A percentile compares a stretch with the other conserved stretches of the same genome.
Evolutionary conservation across 768 basidiomycete genomes (phyloP).

Genomic region (Chiua virens): DNA sequence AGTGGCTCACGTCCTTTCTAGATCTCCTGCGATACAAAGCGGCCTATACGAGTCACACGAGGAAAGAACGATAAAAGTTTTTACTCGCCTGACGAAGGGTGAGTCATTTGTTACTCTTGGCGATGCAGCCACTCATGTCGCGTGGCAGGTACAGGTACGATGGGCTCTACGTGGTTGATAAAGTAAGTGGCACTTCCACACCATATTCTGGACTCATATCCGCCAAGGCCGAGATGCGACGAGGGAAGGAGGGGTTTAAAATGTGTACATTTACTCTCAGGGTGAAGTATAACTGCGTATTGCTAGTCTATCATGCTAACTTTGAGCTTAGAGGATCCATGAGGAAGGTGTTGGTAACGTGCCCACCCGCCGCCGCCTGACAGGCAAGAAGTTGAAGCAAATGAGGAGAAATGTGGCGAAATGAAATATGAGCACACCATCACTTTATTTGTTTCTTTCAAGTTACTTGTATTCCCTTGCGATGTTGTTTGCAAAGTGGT

Average conservation of each 20-base stretch:
- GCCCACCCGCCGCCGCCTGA: constrained; percentile 26
- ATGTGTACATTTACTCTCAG: constrained; percentile 33
- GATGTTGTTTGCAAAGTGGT: too few species aligned
- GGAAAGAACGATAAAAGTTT: constrained; percentile 19
- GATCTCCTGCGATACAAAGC: constrained; percentile 29
- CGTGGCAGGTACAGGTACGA: constrained; percentile 31
- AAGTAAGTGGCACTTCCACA: constrained; percentile 11
- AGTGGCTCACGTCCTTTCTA: constrained; percentile 9
- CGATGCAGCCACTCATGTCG: not conserved
- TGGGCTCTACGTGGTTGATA: constrained; percentile 30
- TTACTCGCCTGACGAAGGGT: constrained; percentile 27
- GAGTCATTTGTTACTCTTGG: not conserved
- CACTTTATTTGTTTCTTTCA: too few species aligned
- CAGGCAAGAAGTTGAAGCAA: not conserved
- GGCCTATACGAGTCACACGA: constrained; percentile 40
- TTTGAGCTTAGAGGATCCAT: constrained; percentile 19
- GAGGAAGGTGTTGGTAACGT: constrained; percentile 21
- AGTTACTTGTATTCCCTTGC: too few species aligned
- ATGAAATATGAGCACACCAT: too few species aligned
- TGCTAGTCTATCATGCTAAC: not conserved
- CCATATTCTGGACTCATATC: constrained; percentile 3
- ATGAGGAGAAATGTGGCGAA: constrained; percentile 2
- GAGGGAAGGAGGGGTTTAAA: constrained; percentile 18
- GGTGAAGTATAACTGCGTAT: constrained; percentile 8
- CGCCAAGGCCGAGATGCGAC: constrained; percentile 14